Percentiles rank a stretch among this genome's conserved stretches.
phyloP scores from a whole-genome alignment of 495 filamentous ascomycete genomes.

The Neurospora intermedia region DNA sequence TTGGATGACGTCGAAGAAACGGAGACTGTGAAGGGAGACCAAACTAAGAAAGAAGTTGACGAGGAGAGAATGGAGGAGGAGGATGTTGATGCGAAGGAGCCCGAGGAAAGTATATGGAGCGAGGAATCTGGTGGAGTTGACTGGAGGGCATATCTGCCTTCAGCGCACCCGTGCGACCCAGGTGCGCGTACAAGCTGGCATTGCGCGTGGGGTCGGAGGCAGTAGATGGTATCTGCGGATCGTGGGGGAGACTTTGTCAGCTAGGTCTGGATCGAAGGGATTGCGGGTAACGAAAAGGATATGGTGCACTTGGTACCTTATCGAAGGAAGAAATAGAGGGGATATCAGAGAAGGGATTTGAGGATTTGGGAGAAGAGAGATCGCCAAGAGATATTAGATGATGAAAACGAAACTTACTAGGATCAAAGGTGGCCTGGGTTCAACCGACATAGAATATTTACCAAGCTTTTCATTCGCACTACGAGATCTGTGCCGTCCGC shows the following conservation, averaged over 20 bases:
- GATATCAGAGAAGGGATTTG: not conserved
- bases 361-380: not conserved
- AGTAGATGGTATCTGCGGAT: not conserved
- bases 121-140: not conserved
- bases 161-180: not conserved
- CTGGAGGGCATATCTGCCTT: not conserved
- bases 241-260: not conserved
- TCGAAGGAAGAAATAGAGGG: no score
- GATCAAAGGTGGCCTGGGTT: not conserved
- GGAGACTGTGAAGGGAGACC: not conserved
- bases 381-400: accelerated
- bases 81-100: not conserved
- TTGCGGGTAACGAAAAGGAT: not conserved
- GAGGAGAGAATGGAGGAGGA: not conserved
- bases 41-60: not conserved
- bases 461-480: not conserved
- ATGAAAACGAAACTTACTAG: not conserved
- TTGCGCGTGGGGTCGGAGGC: not conserved
- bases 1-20: not conserved
- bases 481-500: not conserved
- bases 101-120: not conserved
- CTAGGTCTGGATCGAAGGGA: not conserved
- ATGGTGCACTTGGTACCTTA: no score
- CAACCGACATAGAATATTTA: not conserved
- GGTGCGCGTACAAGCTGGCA: not conserved